Base-by-base conservation (phyloP, 2,329 filamentous ascomycete genomes). In the Fusarium tuaranense region DNA sequence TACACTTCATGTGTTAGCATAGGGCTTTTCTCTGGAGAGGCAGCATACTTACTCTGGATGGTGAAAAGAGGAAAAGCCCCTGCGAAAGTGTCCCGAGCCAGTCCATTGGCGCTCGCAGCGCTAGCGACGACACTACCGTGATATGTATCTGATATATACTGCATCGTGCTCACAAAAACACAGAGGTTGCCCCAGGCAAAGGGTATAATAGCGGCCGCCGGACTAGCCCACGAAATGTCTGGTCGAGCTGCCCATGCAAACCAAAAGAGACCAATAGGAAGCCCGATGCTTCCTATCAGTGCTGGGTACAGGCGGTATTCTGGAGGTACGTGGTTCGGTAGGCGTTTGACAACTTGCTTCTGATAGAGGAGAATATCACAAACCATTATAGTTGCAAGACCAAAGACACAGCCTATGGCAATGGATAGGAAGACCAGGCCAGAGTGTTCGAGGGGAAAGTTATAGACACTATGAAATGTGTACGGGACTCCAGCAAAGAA, bases 101-200 rank as follows among this genome's bases (percentile, higher is more conserved):
- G 81, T 1, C 87, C 87, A 69, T 92, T 92, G 2, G 91, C 91
- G 9, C 88, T 89, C 60, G 88, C 83, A 0, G 89, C 89, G 68
- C 87, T 90, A 0, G 91, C 90, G 1, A 90, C 87, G 12, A 88
- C 87, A 18, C 84, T 82, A 0, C 87, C 85, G 4, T 87, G 85
- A 75, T 91, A 92, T 0, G 87, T 86, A 74, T 92, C 90, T 7
- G 87, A 82, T 2, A 87, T 84, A 75, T 91, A 92, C 76, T 84
- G 85, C 16, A 86, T 82, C 7, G 86, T 83, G 63, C 85, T 84
- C 69, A 91, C 85, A 73, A 92, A 92, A 4, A 92, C 82, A 68
- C 86, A 89, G 0, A 92, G 80, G 73, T 91, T 91, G 1, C 90
- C 90, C 85, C 88, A 90, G 0, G 88, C 88, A 76, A 92, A 92